Conservation (phyloP, 768 basidiomycete genomes). For the Leccinum sublutescens region DNA sequence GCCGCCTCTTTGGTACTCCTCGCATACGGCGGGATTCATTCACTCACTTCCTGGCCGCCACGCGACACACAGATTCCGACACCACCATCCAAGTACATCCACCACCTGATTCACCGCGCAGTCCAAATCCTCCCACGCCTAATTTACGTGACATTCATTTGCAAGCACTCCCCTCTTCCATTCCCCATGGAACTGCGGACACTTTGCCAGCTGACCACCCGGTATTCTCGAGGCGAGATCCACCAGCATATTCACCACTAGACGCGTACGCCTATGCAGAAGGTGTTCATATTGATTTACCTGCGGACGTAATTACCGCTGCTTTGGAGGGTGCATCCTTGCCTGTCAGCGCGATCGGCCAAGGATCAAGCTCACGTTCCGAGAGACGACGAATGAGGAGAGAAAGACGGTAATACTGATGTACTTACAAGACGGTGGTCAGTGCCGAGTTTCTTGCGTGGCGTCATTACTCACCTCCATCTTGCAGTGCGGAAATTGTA, state of each 20-base stretch:
- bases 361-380: constrained; percentile 43
- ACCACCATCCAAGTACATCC: constrained; percentile 69
- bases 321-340: constrained; percentile 75
- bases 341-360: constrained; percentile 58
- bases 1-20: constrained; percentile 75
- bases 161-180: constrained; percentile 46
- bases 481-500: constrained; percentile 25
- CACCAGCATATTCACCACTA: constrained; percentile 87
- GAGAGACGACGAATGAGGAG: constrained; percentile 62
- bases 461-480: constrained; percentile 3
- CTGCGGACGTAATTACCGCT: constrained; percentile 88
- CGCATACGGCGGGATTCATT: constrained; percentile 62
- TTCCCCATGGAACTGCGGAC: constrained; percentile 16
- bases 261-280: constrained; percentile 82
- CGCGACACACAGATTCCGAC: constrained; percentile 65
- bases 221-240: constrained; percentile 56
- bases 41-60: constrained; percentile 60
- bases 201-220: constrained; percentile 31
- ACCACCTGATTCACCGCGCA: constrained; percentile 76
- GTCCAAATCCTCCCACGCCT: constrained; percentile 84
- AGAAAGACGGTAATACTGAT: constrained; percentile 34
- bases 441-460: constrained; percentile 2
- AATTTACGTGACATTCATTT: constrained; percentile 79
- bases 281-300: constrained; percentile 90
- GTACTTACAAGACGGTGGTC: constrained; percentile 12